These are phyloP conservation scores for Globisporangium cystogenes DNA, from an alignment of 352 stramenopile species.

Conservation along the genomic window DNA sequence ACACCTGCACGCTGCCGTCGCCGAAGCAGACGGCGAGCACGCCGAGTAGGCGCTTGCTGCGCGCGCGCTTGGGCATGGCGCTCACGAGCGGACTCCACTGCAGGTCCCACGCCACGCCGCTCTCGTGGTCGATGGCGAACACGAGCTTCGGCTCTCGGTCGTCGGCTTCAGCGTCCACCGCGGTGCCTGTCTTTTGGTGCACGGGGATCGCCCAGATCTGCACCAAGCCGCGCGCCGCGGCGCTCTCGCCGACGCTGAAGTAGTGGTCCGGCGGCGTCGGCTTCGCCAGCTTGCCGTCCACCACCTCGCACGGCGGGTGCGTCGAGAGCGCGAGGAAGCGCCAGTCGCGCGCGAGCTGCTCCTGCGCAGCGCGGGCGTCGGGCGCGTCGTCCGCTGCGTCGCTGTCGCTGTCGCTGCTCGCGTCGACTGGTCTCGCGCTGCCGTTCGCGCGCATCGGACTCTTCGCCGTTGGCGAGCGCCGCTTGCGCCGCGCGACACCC, in stretches of 20 bases:
- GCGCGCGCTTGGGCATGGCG: slow-evolving; percentile 25
- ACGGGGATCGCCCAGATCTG: slow-evolving; percentile 78
- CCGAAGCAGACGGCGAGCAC: slow-evolving; percentile 70
- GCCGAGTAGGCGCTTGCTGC: slow-evolving; percentile 30
- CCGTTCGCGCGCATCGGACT: not conserved
- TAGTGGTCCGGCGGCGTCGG: slow-evolving; percentile 69
- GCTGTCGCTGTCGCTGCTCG: not conserved
- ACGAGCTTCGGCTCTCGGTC: slow-evolving; percentile 42
- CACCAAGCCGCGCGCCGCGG: slow-evolving; percentile 36
- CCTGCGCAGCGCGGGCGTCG: not conserved
- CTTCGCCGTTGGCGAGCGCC: slow-evolving; percentile 3
- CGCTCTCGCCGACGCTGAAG: slow-evolving; percentile 40
- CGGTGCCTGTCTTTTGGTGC: slow-evolving; percentile 3
- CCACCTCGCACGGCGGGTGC: slow-evolving; percentile 62
- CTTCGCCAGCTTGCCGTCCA: slow-evolving; percentile 55
- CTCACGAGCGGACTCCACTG: slow-evolving; percentile 62
- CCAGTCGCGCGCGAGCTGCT: slow-evolving; percentile 30
- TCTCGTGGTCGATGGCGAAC: slow-evolving; percentile 70
- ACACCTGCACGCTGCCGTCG: slow-evolving; percentile 67
- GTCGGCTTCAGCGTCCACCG: not conserved
- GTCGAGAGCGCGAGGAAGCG: slow-evolving; percentile 55
- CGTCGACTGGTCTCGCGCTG: not conserved
- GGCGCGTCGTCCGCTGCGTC: not conserved
- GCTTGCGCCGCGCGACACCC: not conserved
- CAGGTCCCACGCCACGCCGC: slow-evolving; percentile 75